These are phyloP conservation scores for Euryodendron excelsum DNA, from an alignment of 148 eudicot genomes.

Conservation along the genomic window DNA sequence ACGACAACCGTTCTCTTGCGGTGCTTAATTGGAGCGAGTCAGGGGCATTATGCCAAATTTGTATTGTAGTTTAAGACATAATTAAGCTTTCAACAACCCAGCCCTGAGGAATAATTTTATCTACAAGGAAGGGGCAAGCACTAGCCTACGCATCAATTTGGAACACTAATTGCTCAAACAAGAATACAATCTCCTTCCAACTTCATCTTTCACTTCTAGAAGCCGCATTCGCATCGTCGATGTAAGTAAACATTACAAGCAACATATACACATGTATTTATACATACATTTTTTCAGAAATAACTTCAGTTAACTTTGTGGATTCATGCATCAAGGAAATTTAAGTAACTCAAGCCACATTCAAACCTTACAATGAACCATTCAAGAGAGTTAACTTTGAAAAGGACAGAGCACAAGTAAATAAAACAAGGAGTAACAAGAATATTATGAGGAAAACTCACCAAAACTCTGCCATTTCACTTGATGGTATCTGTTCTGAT, in stretches of 20 bases:
- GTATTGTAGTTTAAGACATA: neutral
- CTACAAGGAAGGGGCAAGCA: neutral
- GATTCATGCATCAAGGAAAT: neutral
- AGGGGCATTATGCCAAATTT: neutral
- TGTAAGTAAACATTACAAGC: neutral
- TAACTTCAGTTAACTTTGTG: neutral
- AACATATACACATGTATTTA: neutral
- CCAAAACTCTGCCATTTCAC: constrained; percentile 99
- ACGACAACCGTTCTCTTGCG: no score
- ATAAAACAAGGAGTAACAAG: neutral
- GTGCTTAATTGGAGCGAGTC: neutral
- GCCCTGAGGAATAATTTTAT: no score
- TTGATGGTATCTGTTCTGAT: constrained; percentile 81
- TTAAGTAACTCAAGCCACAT: neutral
- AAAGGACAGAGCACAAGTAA: neutral
- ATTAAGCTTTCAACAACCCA: neutral
- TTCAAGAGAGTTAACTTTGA: neutral
- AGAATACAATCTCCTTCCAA: neutral
- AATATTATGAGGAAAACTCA: constrained; percentile 39
- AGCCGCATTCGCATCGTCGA: neutral
- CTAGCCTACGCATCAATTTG: neutral
- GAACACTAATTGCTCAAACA: neutral
- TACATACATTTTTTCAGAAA: neutral
- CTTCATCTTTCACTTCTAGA: neutral
- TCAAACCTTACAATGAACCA: neutral